Base-by-base conservation (phyloP, 176 grass and related monocot species). In the Aegilops bicornis region DNA sequence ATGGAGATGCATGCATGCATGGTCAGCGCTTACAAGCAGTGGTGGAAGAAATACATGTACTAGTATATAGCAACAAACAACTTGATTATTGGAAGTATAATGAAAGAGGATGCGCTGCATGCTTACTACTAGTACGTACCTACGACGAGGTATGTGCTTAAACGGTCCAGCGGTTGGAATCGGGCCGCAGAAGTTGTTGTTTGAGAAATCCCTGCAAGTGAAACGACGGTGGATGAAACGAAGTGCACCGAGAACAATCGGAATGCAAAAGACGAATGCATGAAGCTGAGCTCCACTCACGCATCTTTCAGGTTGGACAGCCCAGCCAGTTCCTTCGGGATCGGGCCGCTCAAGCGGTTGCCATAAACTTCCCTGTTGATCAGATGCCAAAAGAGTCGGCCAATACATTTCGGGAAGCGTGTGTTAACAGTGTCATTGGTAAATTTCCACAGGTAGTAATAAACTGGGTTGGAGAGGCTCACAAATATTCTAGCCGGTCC, bases 181-280 rank as follows among this genome's bases (percentile, higher is more conserved):
- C 29, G 93, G 84, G 45, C 95, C 93, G 58, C 93, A 92, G 5
- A 98, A 84, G 76, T 95, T 69, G 39, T 98, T 98, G 83, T 86
- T 90, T 7, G 95, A 93, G 69, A 98, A 61, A 77, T 95, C 86
- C 54, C 93, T 98, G 93, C 62, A 79, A 2, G 17, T 10, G n/a
- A 43, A 13, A 76, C 43, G 43, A 47, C 0, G 43, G 43, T 47
- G 12, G 43, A 47, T 47, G 43, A 47, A 47, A 3, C 17, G 30
- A 31, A 31, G 30, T 31, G 30, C 30, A 3, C 2, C 2, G 30
- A 31, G 30, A 31, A 31, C 30, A 31, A 31, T 3, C 3, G 30
- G 30, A 11, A 61, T 39, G 58, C 79, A 36, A 47, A 60, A 70
- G 11, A 36, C 35, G 35, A 35, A 45, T 19, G 83, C 14, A 47